Evolutionary conservation across 257 asterid genomes (phyloP), one percentile per base, ranked within the genome.

Genomic region (Avicennia marina): DNA sequence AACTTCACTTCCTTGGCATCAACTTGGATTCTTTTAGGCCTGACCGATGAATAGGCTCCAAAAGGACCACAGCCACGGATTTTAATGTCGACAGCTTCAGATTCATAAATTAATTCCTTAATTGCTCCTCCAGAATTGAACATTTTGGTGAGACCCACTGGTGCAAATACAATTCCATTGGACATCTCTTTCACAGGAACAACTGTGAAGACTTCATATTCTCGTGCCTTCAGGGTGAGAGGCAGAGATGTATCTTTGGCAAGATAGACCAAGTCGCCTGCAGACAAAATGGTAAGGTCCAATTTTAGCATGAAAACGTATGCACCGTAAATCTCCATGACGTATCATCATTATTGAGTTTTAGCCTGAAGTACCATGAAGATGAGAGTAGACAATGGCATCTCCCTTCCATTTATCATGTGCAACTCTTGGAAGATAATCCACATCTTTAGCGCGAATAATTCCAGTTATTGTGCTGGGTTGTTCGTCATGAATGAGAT

Each of bases 41-140:
- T 70, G 5, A 53, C 66, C 11, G 96, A 79, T 20, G 95, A 78
- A 72, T 85, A 90, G 21, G 96, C 94, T 48, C 94, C 96, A 24
- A 90, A 81, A 2, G 27, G 15, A 4, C 96, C 96, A 32, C 86
- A 77, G 0, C 94, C 95, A 0, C 81, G 84, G 26, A 83, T 86
- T 58, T 75, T 75, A 66, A 87, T 50, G 58, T 51, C 2, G 16
- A 82, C 69, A 0, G 60, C 53, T 60, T n/a, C n/a, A n/a, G n/a
- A n/a, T n/a, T 82, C 94, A 63, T 77, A 79, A 0, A 60, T 59
- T 49, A 82, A 10, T 34, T 68, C 85, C 49, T 78, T 82, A 56
- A 90, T 72, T 7, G 96, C 96, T 63, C 87, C 98, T 32, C 98
- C 96, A 1, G 96, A 82, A 20, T 90, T 90, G 80, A 87, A 90